Conservation (phyloP, 225 moss, liverwort and hornwort genomes). For the Ulota crispa region DNA sequence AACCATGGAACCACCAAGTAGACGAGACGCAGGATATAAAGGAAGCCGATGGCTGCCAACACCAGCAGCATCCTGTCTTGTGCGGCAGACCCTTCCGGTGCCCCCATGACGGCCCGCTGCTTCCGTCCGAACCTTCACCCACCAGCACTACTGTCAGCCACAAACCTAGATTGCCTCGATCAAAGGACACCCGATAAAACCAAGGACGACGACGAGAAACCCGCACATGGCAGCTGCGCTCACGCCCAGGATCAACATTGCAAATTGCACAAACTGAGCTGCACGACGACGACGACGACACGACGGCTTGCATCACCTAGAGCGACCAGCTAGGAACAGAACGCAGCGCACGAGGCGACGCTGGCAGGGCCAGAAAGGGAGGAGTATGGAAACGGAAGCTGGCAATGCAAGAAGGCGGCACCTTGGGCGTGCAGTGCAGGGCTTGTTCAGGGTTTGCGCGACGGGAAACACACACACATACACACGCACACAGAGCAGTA, state of each 20-base stretch:
- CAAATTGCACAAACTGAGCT: neutral
- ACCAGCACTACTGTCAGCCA: neutral
- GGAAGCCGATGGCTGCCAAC: slow-evolving; percentile 56
- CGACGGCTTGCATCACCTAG: neutral
- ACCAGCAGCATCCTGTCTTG: slow-evolving; percentile 46
- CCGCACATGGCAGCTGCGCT: neutral
- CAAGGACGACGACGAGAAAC: neutral
- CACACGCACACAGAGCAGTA: neutral
- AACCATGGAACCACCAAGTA: slow-evolving; percentile 53
- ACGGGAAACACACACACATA: neutral
- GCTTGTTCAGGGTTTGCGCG: neutral
- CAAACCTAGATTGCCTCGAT: slow-evolving; percentile 11
- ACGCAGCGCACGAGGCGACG: neutral
- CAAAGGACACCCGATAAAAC: neutral
- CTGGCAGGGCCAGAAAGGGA: neutral
- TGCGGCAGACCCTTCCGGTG: slow-evolving; percentile 33
- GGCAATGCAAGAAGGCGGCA: neutral
- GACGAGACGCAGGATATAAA: slow-evolving; percentile 42
- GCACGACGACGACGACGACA: neutral
- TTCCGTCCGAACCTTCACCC: neutral
- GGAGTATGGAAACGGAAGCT: neutral
- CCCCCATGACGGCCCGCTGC: slow-evolving; percentile 21
- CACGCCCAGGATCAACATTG: neutral
- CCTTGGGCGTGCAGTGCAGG: neutral
- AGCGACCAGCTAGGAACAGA: neutral